A percentile compares a stretch with the other conserved stretches of the same genome.
Conservation (phyloP, 345 rosid genomes). For the Excoecaria agallocha region DNA sequence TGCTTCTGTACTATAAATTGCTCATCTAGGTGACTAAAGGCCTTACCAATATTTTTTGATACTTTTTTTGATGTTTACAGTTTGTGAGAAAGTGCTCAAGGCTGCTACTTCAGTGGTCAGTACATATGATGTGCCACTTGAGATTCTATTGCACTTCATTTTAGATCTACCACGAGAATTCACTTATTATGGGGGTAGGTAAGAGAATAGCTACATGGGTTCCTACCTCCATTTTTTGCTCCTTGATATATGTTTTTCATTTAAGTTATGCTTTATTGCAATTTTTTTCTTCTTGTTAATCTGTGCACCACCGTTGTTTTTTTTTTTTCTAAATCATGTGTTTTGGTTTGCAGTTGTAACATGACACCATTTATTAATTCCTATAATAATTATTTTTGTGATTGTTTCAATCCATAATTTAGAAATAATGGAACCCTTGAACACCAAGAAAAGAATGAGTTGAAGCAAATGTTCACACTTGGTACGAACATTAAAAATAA, state of each 20-base stretch:
- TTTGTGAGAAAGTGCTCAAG: conserved; percentile 57
- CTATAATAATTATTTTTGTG: too few relatives aligned
- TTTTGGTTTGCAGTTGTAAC: neutral
- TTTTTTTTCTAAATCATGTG: neutral
- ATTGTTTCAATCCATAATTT: too few relatives aligned
- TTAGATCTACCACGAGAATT: conserved; percentile 77
- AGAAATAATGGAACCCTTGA: too few relatives aligned
- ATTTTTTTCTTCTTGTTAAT: neutral
- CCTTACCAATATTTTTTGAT: conserved; percentile 8
- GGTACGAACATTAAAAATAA: neutral
- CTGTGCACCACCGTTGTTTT: neutral
- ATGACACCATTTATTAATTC: neutral
- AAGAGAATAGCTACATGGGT: conserved; percentile 17
- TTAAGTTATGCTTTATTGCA: neutral
- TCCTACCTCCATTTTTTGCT: conserved; percentile 2
- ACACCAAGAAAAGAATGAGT: too few relatives aligned
- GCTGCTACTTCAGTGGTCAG: conserved; percentile 59
- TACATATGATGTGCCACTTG: conserved; percentile 58
- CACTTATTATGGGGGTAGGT: conserved; percentile 66
- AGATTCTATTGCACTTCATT: conserved; percentile 65
- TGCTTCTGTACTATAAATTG: conserved; percentile 13
- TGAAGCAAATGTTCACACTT: too few relatives aligned
- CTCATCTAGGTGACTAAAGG: neutral
- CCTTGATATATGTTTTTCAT: neutral
- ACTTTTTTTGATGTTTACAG: conserved; percentile 36